A percentile compares a stretch with the other conserved stretches of the same genome.
Evolutionary conservation across 805 yeast genomes (phyloP).

Genomic region (Yamadazyma scolyti): DNA sequence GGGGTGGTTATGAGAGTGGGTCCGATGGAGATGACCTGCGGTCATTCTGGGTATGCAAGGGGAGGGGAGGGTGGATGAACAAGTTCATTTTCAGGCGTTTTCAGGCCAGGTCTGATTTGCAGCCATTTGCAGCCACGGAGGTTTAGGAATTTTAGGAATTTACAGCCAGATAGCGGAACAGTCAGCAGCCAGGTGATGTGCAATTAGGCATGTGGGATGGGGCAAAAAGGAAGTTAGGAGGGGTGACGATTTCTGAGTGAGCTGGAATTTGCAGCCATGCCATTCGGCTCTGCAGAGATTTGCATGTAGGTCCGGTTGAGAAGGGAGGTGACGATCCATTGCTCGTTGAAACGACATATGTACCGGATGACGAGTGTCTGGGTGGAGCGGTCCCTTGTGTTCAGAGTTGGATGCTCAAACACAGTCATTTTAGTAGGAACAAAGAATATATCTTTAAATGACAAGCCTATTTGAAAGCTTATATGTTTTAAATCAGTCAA

Average conservation of each 20-base stretch:
- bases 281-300: constrained; percentile 1
- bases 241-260: constrained; percentile 2
- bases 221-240: constrained; percentile 1
- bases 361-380: constrained; percentile 6
- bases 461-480: constrained; percentile 20
- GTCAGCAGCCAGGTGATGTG: too few species aligned
- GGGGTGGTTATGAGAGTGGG: too few species aligned
- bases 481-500: constrained; percentile 21
- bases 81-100: too few species aligned
- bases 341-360: constrained; percentile 22
- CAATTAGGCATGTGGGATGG: background rate
- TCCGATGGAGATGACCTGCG: too few species aligned
- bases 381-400: background rate
- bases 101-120: too few species aligned
- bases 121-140: too few species aligned
- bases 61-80: too few species aligned
- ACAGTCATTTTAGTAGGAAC: constrained; percentile 18
- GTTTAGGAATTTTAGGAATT: too few species aligned
- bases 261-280: background rate
- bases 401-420: background rate
- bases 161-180: too few species aligned
- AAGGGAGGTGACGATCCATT: constrained; percentile 24
- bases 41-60: too few species aligned
- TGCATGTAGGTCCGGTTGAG: constrained; percentile 10
- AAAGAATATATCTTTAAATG: constrained; percentile 20